Evolutionary conservation across 1,284 basidiomycete genomes (phyloP), one percentile per base, ranked within the genome.

Genomic region (Puccinia horiana): DNA sequence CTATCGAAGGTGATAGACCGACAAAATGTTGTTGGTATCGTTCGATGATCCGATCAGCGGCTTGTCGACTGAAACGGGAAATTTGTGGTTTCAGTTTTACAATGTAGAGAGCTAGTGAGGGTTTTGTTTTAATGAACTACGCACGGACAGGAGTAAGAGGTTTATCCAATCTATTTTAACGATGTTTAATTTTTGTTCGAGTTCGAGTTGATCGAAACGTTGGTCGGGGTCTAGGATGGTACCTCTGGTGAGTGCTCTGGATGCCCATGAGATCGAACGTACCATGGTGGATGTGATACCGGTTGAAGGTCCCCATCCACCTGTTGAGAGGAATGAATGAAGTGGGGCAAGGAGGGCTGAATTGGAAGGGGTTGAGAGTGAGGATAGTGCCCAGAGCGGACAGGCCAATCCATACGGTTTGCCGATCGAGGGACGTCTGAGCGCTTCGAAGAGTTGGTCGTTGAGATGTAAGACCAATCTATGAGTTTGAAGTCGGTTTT

Each of bases 141-240:
- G 65, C 52, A 81, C 78, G 47, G 78, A 81, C 54, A 81, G 54
- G 29, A 81, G 67, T 32, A 54, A 70, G 63, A 81, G 58, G 52
- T 81, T 52, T 29, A 81, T 70, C 78, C 78, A 81, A 81, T 81
- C 78, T 32, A 72, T 73, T 23, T 81, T 81, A n/a, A 81, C 78
- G 16, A 70, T 23, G n/a, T 56, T 40, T n/a, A 69, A 35, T 37
- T 72, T 69, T 49, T 81, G 78, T 12, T 81, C 56, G 3, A 81
- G 78, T 32, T 81, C 78, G 29, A 81, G 69, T 65, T 74, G 67
- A 52, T 81, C 52, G 49, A 81, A 73, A 32, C 69, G 35, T n/a
- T 81, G 78, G 32, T 81, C 69, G 11, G 78, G 69, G 58, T 81
- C 78, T 37, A 81, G 61, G 23, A 72, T 73, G 37, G 47, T 72